phyloP scores from a whole-genome alignment of 257 asterid genomes.

The Rubia yunnanensis region DNA sequence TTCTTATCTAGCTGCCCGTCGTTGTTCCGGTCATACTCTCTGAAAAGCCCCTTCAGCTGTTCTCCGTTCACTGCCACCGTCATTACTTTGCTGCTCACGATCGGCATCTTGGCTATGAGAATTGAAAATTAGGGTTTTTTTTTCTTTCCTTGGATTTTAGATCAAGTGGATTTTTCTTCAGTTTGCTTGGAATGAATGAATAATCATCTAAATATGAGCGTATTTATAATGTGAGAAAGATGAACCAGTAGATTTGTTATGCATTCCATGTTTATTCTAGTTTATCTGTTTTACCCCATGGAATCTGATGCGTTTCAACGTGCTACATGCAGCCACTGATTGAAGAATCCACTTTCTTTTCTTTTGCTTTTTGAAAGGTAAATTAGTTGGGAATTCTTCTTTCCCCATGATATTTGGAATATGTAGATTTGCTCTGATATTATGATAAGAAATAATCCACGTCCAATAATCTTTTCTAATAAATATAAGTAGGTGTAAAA shows the following conservation, averaged over 20 bases:
- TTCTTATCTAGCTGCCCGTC: slow-evolving; percentile 12
- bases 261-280: too few species aligned
- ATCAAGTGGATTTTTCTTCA: not conserved
- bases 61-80: not conserved
- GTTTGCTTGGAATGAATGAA: not conserved
- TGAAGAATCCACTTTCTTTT: not conserved
- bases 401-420: not conserved
- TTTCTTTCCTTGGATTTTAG: too few species aligned
- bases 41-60: slow-evolving; percentile 5
- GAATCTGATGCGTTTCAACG: not conserved
- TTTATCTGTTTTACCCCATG: not conserved
- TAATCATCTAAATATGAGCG: not conserved
- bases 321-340: not conserved
- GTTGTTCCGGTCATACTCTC: slow-evolving; percentile 12
- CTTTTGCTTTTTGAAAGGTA: too few species aligned
- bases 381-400: not conserved
- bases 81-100: not conserved
- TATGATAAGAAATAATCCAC: too few species aligned
- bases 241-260: too few species aligned
- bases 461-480: too few species aligned
- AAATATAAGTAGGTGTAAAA: too few species aligned
- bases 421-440: too few species aligned
- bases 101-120: not conserved
- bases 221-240: not conserved
- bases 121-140: not conserved